Conservation (phyloP, 352 stramenopile genomes). For the Phytophthora hibernalis region DNA sequence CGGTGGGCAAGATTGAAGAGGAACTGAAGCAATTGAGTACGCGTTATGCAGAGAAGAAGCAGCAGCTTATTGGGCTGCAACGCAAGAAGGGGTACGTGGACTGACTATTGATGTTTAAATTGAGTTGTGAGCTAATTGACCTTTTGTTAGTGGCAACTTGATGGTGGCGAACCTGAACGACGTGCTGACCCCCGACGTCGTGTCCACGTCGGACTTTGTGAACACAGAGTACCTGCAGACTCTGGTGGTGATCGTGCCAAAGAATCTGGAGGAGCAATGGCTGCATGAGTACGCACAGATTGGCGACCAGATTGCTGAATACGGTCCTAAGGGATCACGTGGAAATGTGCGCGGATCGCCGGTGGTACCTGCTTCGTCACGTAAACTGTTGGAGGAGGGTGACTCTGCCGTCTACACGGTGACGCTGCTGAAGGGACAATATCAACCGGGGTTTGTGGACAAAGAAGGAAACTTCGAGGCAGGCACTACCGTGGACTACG, state of each 20-base stretch:
- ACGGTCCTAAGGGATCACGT: constrained; percentile 91
- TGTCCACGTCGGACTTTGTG: constrained; percentile 91
- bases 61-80: constrained; percentile 88
- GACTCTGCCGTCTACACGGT: constrained; percentile 95
- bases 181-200: constrained; percentile 91
- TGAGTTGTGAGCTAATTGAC: neutral
- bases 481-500: constrained; percentile 94
- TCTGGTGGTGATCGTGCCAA: constrained; percentile 95
- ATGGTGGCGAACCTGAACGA: constrained; percentile 96
- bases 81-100: constrained; percentile 90
- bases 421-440: constrained; percentile 96
- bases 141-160: constrained; percentile 85
- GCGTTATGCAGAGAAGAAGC: constrained; percentile 95
- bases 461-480: constrained; percentile 92
- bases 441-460: constrained; percentile 86
- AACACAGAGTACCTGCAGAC: constrained; percentile 98
- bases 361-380: constrained; percentile 93
- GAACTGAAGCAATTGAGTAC: constrained; percentile 96
- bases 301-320: constrained; percentile 89
- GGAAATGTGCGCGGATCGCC: constrained; percentile 94
- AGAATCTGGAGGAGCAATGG: constrained; percentile 92
- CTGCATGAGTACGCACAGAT: constrained; percentile 90
- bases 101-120: neutral
- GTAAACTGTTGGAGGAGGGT: constrained; percentile 92
- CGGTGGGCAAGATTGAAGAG: constrained; percentile 96